A percentile compares a stretch with the other conserved stretches of the same genome.
Conservation (phyloP, 2,329 filamentous ascomycete species). For the Penicillium janthinellum region DNA sequence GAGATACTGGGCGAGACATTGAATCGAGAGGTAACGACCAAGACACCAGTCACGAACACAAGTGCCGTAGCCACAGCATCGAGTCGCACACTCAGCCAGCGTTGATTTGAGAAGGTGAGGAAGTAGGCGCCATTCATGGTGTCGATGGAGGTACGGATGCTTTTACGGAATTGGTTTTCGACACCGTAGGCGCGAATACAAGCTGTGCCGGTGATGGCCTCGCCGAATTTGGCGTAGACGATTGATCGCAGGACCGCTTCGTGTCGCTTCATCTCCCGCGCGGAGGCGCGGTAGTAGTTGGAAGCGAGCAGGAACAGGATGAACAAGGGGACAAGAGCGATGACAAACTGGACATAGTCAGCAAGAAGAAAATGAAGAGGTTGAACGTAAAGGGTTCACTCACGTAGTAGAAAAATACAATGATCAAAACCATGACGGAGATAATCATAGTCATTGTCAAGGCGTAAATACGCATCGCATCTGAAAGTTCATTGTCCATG, state of each 20-base stretch:
- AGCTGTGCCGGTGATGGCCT: conserved; percentile 74
- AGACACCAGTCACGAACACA: conserved; percentile 83
- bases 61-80: conserved; percentile 82
- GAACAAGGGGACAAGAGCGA: conserved; percentile 69
- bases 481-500: conserved; percentile 90
- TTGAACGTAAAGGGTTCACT: conserved; percentile 14
- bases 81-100: conserved; percentile 84
- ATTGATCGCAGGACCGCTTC: conserved; percentile 84
- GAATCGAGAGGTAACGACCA: conserved; percentile 91
- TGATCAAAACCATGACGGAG: conserved; percentile 84
- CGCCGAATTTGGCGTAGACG: conserved; percentile 88
- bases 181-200: conserved; percentile 90
- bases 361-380: background rate
- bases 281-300: conserved; percentile 85
- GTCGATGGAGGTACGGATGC: conserved; percentile 74
- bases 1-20: conserved; percentile 79
- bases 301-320: conserved; percentile 79
- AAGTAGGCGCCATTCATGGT: conserved; percentile 95
- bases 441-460: conserved; percentile 80
- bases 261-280: conserved; percentile 90
- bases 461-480: conserved; percentile 90
- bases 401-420: conserved; percentile 86
- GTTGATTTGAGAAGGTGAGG: conserved; percentile 91
- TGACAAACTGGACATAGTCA: conserved; percentile 57
- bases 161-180: conserved; percentile 69